Conservation (phyloP, 352 stramenopile species). For the Pythium biforme region DNA sequence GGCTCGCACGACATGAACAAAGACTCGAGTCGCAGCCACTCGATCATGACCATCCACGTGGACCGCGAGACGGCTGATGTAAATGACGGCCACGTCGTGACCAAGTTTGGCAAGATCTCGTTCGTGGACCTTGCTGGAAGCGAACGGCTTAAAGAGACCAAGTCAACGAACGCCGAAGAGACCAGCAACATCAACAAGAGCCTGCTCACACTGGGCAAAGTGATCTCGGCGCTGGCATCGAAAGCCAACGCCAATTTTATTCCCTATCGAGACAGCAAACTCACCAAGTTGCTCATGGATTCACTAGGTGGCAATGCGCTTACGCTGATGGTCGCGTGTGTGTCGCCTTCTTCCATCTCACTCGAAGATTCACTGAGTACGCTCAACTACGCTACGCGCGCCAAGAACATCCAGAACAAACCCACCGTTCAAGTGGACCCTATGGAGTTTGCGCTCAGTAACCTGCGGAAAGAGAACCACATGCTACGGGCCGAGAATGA, state of each 20-base stretch:
- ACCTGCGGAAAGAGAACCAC: slow-evolving; percentile 67
- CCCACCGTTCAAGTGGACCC: slow-evolving; percentile 70
- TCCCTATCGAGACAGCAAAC: slow-evolving; percentile 82
- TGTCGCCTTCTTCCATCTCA: slow-evolving; percentile 53
- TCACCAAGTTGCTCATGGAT: slow-evolving; percentile 87
- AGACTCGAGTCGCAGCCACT: slow-evolving; percentile 78
- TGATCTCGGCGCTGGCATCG: slow-evolving; percentile 73
- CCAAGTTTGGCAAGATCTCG: slow-evolving; percentile 72
- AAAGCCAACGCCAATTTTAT: slow-evolving; percentile 54
- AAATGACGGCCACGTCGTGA: slow-evolving; percentile 47
- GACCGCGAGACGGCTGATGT: slow-evolving; percentile 53
- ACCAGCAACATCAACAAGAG: slow-evolving; percentile 86
- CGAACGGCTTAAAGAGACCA: slow-evolving; percentile 74
- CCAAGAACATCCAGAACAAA: slow-evolving; percentile 87
- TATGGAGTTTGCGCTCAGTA: slow-evolving; percentile 55
- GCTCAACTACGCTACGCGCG: slow-evolving; percentile 81
- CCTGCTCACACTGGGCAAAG: slow-evolving; percentile 78
- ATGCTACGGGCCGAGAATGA: slow-evolving; percentile 56
- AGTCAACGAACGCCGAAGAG: slow-evolving; percentile 68
- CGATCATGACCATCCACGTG: slow-evolving; percentile 70
- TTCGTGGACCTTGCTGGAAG: slow-evolving; percentile 83
- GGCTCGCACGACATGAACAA: slow-evolving; percentile 77
- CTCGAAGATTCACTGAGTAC: slow-evolving; percentile 83
- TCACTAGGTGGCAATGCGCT: slow-evolving; percentile 79
- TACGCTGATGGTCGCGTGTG: slow-evolving; percentile 84